A percentile compares a stretch with the other conserved stretches of the same genome.
Evolutionary conservation across 2,329 filamentous ascomycete genomes (phyloP).

Genomic region (Epichloe festucae): DNA sequence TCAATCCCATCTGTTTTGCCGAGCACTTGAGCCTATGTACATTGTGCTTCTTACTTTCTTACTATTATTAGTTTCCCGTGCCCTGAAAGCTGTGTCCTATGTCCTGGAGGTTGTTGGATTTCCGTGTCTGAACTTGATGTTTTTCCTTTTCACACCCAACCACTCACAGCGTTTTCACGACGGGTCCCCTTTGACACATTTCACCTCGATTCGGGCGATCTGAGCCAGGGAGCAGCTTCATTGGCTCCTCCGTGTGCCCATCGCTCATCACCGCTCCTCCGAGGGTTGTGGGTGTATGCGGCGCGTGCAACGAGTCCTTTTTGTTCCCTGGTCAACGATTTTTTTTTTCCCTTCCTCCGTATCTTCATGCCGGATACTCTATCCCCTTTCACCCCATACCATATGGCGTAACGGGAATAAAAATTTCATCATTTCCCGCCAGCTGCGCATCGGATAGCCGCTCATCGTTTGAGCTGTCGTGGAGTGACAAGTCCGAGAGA

Average conservation of each 20-base stretch:
- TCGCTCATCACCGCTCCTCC: conserved; percentile 8
- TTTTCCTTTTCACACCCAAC: background rate
- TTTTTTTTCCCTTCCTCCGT: background rate
- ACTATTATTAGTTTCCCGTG: no score
- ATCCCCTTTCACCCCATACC: background rate
- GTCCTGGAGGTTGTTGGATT: no score
- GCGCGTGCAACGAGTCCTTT: conserved; percentile 1
- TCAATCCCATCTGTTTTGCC: background rate
- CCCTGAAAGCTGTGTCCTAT: background rate
- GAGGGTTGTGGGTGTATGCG: background rate
- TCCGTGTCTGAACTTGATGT: background rate
- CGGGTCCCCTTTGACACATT: conserved; percentile 3
- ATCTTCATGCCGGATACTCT: background rate
- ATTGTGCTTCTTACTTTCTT: no score
- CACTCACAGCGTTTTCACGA: background rate
- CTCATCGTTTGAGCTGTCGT: background rate
- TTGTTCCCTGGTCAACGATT: background rate
- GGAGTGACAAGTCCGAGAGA: background rate
- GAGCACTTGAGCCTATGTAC: no score
- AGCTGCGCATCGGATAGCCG: background rate
- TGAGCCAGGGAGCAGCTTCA: conserved; percentile 7
- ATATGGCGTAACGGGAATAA: background rate
- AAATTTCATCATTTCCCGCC: background rate
- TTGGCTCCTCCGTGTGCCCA: conserved; percentile 6
- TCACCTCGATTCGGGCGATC: conserved; percentile 6